Evolutionary conservation across 768 basidiomycete species (phyloP), one percentile per base, ranked within the genome.

Genomic region (Cystobasidium onofrii): DNA sequence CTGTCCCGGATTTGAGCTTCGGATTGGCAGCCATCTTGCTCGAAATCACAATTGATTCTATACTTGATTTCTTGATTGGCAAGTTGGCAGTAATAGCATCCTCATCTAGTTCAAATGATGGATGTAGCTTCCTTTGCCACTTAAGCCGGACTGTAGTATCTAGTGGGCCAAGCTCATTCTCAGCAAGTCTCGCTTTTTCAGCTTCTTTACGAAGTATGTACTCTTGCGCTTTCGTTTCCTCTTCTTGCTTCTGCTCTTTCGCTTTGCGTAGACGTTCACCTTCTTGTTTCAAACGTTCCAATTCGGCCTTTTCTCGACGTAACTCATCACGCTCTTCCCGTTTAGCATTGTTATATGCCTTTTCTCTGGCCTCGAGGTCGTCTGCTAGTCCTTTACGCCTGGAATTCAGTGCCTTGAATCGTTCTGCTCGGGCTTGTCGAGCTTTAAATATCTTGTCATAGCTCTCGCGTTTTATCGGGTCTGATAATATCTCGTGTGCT

Each of bases 101-200:
- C 25, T 64, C 39, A 20, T 57, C 73, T 1, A 50, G 33, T 20
- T 64, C 69, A 0, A 63, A 43, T 12, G 29, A 18, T 12, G 66
- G 74, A n/a, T 69, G 55, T 13, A 31, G 44, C 29, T 54, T 44
- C 36, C 74, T 17, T 33, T 33, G 55, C 76, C 76, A 78, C 50
- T 77, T 78, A 60, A 78, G 7, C 29, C 73, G 75, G 66, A 78
- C 69, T 10, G 78, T 78, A 39, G 74, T 78, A 63, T 78, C 78
- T 17, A 78, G 70, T 23, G 76, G 74, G 1, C 76, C 78, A 25
- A 78, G 73, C 23, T 74, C 75, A 61, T 73, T 62, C 60, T 64
- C 31, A n/a, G 43, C 65, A 15, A 36, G 25, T 39, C 36, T 64
- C 1, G 7, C 25, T 12, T 46, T 33, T 20, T 25, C 50, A 52